A percentile compares a stretch with the other conserved stretches of the same genome.
phyloP scores from a whole-genome alignment of 129 eudicot species.

The Smallanthus sonchifolius region DNA sequence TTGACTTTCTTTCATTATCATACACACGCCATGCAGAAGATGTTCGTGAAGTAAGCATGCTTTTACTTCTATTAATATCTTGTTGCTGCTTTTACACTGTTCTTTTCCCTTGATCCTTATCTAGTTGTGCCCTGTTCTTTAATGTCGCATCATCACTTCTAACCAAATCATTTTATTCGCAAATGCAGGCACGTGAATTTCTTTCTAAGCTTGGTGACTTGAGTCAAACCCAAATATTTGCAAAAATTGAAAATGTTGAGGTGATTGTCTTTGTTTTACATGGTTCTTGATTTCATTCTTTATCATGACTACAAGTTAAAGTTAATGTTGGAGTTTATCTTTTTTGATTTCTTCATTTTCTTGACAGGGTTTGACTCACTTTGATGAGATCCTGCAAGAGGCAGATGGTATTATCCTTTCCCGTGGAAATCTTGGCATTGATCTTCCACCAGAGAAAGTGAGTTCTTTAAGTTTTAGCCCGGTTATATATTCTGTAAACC shows the following conservation, averaged over 20 bases:
- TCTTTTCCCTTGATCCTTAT: not conserved
- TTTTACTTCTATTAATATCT: not conserved
- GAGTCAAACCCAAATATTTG: constrained; percentile 89
- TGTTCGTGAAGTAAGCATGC: constrained; percentile 68
- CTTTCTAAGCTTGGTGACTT: constrained; percentile 78
- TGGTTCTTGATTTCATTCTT: not conserved
- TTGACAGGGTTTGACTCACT: constrained; percentile 81
- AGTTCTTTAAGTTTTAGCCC: not conserved
- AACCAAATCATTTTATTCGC: constrained; percentile 16
- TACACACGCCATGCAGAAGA: constrained; percentile 84
- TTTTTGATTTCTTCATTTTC: not conserved
- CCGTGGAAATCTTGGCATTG: constrained; percentile 97
- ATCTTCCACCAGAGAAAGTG: constrained; percentile 99
- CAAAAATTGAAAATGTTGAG: constrained; percentile 89
- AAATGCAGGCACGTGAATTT: constrained; percentile 75
- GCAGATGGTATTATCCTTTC: constrained; percentile 98
- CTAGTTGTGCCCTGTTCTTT: not conserved
- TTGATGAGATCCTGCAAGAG: constrained; percentile 93
- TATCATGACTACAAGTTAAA: not conserved
- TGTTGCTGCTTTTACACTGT: not conserved
- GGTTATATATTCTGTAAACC: not conserved
- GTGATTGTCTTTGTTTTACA: constrained; percentile 32
- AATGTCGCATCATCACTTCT: not conserved
- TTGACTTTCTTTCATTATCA: constrained; percentile 86
- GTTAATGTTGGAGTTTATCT: not conserved